These are phyloP conservation scores for Saccharomycopsis sp. DNA, from an alignment of 805 yeast genomes.

Conservation along the genomic window DNA sequence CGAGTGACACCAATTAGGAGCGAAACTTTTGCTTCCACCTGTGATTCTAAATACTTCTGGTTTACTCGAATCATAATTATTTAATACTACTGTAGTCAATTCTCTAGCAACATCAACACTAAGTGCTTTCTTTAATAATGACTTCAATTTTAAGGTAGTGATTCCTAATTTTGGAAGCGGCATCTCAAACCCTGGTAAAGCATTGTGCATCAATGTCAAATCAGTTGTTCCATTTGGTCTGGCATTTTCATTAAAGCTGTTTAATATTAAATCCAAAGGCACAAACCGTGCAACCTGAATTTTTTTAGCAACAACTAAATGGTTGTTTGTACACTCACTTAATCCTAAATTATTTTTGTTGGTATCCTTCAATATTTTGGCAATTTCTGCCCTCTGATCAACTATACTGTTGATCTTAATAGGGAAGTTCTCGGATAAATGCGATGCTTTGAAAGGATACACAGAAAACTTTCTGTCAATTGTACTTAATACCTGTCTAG, in stretches of 20 bases:
- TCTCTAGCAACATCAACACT: constrained; percentile 69
- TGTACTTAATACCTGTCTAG: constrained; percentile 62
- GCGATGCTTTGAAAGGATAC: constrained; percentile 83
- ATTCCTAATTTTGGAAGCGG: constrained; percentile 72
- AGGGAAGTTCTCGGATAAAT: constrained; percentile 60
- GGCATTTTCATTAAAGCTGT: constrained; percentile 33
- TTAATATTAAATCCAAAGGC: constrained; percentile 60
- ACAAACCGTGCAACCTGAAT: constrained; percentile 66
- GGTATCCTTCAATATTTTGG: constrained; percentile 45
- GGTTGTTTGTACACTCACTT: constrained; percentile 73
- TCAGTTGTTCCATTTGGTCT: constrained; percentile 61
- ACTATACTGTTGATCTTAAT: constrained; percentile 34
- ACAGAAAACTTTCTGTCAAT: constrained; percentile 76
- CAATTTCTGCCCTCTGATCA: constrained; percentile 31
- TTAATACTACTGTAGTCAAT: constrained; percentile 64
- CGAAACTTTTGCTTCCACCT: constrained; percentile 64
- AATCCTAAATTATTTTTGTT: constrained; percentile 67
- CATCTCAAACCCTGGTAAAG: constrained; percentile 64
- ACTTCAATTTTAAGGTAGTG: constrained; percentile 59
- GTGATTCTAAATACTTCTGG: constrained; percentile 66
- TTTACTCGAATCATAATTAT: constrained; percentile 31
- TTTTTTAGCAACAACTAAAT: constrained; percentile 67
- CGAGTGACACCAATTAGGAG: constrained; percentile 88
- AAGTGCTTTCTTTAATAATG: constrained; percentile 45
- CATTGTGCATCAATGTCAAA: constrained; percentile 26